A percentile compares a stretch with the other conserved stretches of the same genome.
These are phyloP conservation scores for Psilocybe azurescens DNA, from an alignment of 768 basidiomycete genomes.

Conservation along the genomic window DNA sequence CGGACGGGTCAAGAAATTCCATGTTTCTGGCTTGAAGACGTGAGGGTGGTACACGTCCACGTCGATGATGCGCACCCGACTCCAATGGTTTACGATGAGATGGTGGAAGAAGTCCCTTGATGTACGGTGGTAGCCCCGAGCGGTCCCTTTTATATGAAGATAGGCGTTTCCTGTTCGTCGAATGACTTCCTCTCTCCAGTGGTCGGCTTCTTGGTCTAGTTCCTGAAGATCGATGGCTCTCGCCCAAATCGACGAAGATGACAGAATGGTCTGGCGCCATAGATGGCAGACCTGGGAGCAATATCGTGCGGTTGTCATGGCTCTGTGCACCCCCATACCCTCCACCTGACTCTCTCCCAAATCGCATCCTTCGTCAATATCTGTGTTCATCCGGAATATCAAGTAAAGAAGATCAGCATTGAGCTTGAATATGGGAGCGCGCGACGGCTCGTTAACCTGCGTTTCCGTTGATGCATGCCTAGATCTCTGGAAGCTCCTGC, in stretches of 20 bases:
- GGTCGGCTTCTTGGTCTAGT: not conserved
- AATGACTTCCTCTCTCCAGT: conserved; percentile 6
- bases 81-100: not conserved
- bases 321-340: not conserved
- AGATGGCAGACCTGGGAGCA: conserved; percentile 6
- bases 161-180: not conserved
- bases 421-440: not conserved
- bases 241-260: conserved; percentile 1
- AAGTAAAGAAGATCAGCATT: conserved; percentile 1
- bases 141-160: not conserved
- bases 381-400: not conserved
- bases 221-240: not conserved
- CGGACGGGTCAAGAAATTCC: not conserved
- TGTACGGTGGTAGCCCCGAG: not conserved
- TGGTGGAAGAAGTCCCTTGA: not conserved
- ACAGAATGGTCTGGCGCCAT: not conserved
- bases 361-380: not conserved
- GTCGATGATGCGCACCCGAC: not conserved
- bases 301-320: not conserved
- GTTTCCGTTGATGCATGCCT: not conserved
- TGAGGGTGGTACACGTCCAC: not conserved
- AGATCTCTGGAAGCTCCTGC: too few species aligned
- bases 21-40: not conserved
- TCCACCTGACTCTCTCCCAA: not conserved
- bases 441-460: not conserved